Conservation (phyloP, 176 grass and related monocot species). For the Ensete glaucum region DNA sequence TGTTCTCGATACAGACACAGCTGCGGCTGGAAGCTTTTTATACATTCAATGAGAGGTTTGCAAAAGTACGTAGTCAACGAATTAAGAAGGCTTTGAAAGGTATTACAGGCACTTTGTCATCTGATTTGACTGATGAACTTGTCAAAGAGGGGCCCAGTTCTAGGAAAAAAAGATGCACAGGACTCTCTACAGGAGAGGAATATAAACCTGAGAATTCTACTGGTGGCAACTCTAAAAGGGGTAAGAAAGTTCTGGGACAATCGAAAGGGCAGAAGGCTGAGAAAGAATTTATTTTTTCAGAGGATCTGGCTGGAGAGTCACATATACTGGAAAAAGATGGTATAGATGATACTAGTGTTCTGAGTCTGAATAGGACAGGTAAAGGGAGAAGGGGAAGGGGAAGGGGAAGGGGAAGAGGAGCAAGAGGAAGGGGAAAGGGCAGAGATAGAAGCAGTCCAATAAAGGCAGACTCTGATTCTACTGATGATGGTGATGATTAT, state of each 20-base stretch:
- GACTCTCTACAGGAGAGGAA: neutral
- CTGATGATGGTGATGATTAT: constrained; percentile 27
- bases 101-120: constrained; percentile 60
- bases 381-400: constrained; percentile 30
- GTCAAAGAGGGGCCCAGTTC: constrained; percentile 26
- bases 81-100: constrained; percentile 97
- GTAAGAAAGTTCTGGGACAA: neutral
- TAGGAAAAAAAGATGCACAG: neutral
- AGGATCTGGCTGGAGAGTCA: neutral
- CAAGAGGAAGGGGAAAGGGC: constrained; percentile 1
- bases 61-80: constrained; percentile 91
- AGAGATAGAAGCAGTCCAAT: constrained; percentile 18
- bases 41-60: constrained; percentile 95
- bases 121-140: constrained; percentile 44
- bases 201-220: neutral
- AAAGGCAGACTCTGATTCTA: constrained; percentile 20
- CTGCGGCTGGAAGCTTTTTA: constrained; percentile 86
- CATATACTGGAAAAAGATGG: neutral
- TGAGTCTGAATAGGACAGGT: constrained; percentile 23
- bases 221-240: neutral
- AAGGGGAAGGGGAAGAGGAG: constrained; percentile 18
- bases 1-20: constrained; percentile 64
- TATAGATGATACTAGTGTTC: neutral
- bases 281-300: neutral
- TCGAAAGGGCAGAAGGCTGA: neutral